Evolutionary conservation across 805 yeast genomes (phyloP).

Genomic region (Wickerhamomyces silvicola): DNA sequence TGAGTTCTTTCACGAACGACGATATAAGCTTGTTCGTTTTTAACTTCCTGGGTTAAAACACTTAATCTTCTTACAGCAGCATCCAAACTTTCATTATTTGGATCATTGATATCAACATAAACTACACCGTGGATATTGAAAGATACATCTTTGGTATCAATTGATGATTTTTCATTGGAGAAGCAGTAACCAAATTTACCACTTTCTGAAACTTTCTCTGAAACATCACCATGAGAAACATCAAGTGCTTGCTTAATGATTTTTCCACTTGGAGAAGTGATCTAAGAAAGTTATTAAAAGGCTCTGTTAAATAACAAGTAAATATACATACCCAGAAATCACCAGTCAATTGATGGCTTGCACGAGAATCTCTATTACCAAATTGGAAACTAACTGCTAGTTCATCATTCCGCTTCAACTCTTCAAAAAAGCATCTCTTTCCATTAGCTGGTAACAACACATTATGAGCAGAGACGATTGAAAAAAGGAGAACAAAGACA

Average conservation of each 20-base stretch:
- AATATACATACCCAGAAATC: conserved; percentile 42
- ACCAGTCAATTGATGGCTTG: conserved; percentile 56
- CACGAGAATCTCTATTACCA: conserved; percentile 77
- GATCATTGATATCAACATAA: conserved; percentile 73
- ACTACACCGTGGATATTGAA: conserved; percentile 93
- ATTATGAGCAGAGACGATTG: conserved; percentile 54
- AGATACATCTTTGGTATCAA: conserved; percentile 82
- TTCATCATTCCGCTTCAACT: conserved; percentile 75
- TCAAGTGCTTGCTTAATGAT: conserved; percentile 43
- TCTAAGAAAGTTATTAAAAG: conserved; percentile 2
- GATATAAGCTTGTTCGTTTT: conserved; percentile 86
- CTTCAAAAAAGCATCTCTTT: conserved; percentile 83
- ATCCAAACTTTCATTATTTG: conserved; percentile 73
- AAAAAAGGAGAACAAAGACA: too few relatives aligned
- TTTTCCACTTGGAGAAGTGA: conserved; percentile 32
- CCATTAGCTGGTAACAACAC: conserved; percentile 79
- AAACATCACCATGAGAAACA: conserved; percentile 76
- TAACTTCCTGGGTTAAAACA: conserved; percentile 76
- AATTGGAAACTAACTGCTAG: conserved; percentile 87
- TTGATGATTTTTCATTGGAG: conserved; percentile 71
- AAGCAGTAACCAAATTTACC: conserved; percentile 89
- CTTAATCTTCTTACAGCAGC: conserved; percentile 71
- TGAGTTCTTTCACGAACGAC: conserved; percentile 96
- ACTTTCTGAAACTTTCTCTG: conserved; percentile 51
- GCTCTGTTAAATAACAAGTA: not conserved